These are phyloP conservation scores for Immersiporthe knoxdaviesiana DNA, from an alignment of 2,329 filamentous ascomycete genomes.

Conservation along the genomic window DNA sequence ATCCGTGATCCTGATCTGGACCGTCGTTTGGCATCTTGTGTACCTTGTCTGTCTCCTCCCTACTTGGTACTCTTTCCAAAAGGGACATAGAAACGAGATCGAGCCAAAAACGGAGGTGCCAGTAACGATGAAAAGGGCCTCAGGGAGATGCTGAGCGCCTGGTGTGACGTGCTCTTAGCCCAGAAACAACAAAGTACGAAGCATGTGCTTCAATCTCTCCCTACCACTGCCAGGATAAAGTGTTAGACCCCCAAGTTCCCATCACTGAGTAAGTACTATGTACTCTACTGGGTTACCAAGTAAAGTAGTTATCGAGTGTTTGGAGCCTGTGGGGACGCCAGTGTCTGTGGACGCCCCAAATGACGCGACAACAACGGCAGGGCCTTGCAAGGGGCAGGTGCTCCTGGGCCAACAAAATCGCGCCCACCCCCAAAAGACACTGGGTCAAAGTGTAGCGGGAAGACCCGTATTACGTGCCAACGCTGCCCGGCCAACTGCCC, in stretches of 20 bases:
- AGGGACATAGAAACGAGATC: background rate
- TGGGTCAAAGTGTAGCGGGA: background rate
- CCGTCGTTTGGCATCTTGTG: background rate
- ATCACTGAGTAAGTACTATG: too few species aligned
- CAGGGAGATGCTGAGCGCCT: background rate
- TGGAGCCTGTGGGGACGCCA: background rate
- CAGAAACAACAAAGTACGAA: background rate
- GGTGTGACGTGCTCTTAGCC: background rate
- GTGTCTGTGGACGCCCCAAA: background rate
- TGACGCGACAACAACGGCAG: background rate
- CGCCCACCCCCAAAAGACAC: background rate
- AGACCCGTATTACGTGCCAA: background rate
- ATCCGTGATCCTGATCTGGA: background rate
- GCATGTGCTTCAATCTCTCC: background rate
- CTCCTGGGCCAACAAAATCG: background rate
- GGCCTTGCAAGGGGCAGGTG: background rate
- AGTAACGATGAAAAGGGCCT: background rate
- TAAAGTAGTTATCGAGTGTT: background rate
- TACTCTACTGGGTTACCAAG: background rate
- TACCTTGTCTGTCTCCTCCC: background rate
- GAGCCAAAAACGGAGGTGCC: background rate
- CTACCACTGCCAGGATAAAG: background rate
- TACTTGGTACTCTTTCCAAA: background rate
- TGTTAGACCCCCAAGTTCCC: background rate
- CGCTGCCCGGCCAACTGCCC: background rate